Evolutionary conservation across 176 grass and related monocot species (phyloP).

Genomic region (Tillandsia fasciculata): DNA sequence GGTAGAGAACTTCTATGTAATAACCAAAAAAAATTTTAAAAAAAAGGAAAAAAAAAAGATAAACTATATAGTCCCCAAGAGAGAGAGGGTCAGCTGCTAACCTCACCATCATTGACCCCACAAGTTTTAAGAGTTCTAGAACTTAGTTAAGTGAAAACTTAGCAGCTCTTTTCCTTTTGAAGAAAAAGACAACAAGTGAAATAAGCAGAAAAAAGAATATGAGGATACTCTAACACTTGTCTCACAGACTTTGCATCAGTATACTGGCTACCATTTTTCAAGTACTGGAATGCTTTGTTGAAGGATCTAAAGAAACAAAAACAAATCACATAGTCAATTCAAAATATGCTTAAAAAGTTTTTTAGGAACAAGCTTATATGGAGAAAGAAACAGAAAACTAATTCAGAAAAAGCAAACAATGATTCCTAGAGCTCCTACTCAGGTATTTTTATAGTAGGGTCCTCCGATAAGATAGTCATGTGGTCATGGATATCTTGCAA

Average conservation of each 20-base stretch:
- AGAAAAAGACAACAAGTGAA: not conserved
- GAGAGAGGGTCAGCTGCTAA: conserved; percentile 22
- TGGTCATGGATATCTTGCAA: conserved; percentile 86
- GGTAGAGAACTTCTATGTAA: not conserved
- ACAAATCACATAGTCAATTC: not conserved
- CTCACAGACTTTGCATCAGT: conserved; percentile 43
- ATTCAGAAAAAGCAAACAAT: not conserved
- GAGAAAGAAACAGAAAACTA: not conserved
- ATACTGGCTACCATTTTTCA: conserved; percentile 55
- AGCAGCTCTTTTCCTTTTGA: conserved; percentile 9
- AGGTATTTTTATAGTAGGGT: conserved; percentile 84
- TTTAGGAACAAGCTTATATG: not conserved
- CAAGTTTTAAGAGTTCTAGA: conserved; percentile 61
- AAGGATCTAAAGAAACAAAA: conserved; percentile 51
- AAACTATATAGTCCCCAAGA: conserved; percentile 5
- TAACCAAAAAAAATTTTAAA: not conserved
- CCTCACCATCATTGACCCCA: conserved; percentile 71
- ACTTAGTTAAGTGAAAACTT: conserved; percentile 43
- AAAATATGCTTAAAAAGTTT: not conserved
- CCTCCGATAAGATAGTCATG: conserved; percentile 89
- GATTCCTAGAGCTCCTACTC: conserved; percentile 36
- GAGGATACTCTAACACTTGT: conserved; percentile 74
- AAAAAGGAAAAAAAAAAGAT: not conserved
- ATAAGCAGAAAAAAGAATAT: conserved; percentile 5
- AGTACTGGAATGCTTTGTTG: conserved; percentile 75